Evolutionary conservation across 2,329 filamentous ascomycete genomes (phyloP), one percentile per base, ranked within the genome.

Genomic region (Elsinoe ampelina): DNA sequence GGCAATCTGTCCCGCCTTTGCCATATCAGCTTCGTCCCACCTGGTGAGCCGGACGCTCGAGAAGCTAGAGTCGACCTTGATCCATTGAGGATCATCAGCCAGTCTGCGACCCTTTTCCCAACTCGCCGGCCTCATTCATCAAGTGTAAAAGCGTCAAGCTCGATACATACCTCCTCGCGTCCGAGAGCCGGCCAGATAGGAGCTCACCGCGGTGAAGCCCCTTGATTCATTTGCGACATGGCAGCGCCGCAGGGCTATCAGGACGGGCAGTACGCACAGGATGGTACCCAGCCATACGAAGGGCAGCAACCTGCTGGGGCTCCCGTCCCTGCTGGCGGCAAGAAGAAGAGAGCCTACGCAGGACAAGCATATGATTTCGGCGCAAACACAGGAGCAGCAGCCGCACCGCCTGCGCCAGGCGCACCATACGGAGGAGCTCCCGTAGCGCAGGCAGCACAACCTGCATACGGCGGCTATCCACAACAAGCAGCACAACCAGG

Each of bases 341-440:
- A 90, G 77, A 96, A 95, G 82, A 95, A 95, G 81, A 82, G 90
- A 77, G 86, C 87, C 58, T 97, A 97, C 76, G 93, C 93, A 56
- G 89, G 89, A 58, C 87, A 95, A 72, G 92, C 92, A 45, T 98
- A 95, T 72, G 92, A 95, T 59, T 93, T 97, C 65, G 89, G 87
- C 52, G 88, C 87, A 67, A 97, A 97, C 79, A 84, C 35, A 47
- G 65, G 72, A 74, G 68, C 67, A 71, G 62, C 66, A 72, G 61
- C 65, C 63, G 62, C 66, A 51, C 55, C 59, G 70, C 62, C 75
- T 58, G 76, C 70, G 34, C 88, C 84, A 65, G 81, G 81, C 61
- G 78, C 75, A 26, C 87, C 86, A 68, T 56, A 56, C 17, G 54
- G 54, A 20, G 52, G 52, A 32, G 54, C 39, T 35, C 74, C 38